These are phyloP conservation scores for Dactylellina cionopaga DNA, from an alignment of 2,329 filamentous ascomycete species.

Conservation along the genomic window DNA sequence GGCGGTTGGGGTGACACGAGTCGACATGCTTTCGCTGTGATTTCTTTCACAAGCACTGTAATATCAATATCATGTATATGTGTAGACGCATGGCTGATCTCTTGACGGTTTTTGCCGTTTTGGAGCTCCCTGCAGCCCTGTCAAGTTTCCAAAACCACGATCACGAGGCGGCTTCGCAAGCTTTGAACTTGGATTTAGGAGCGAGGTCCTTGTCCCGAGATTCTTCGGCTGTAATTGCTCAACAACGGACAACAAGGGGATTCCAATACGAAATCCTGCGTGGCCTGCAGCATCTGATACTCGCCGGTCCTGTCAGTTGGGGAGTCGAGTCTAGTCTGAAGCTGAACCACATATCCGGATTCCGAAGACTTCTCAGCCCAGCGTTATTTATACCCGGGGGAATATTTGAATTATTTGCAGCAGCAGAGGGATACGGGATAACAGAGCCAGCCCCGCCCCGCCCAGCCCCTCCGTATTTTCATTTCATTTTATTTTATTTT, in stretches of 20 bases:
- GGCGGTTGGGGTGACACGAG: too few relatives aligned
- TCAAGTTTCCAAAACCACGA: conserved; percentile 16
- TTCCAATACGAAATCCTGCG: conserved; percentile 10
- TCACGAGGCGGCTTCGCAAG: conserved; percentile 44
- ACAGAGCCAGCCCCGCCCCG: conserved; percentile 9
- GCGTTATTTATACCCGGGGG: too few relatives aligned
- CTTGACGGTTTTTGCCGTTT: conserved; percentile 34
- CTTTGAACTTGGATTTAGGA: background rate
- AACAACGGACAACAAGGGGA: conserved; percentile 2
- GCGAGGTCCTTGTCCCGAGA: background rate
- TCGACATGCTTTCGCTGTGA: too few relatives aligned
- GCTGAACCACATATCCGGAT: conserved; percentile 15
- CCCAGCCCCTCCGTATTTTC: too few relatives aligned
- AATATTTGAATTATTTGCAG: too few relatives aligned
- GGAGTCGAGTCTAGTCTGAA: background rate
- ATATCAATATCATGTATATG: too few relatives aligned
- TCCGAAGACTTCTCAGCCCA: too few relatives aligned
- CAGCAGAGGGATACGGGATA: too few relatives aligned
- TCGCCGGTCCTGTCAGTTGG: conserved; percentile 14
- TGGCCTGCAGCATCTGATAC: conserved; percentile 15
- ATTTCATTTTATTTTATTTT: too few relatives aligned
- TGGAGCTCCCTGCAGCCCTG: conserved; percentile 49
- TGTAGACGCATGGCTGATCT: background rate
- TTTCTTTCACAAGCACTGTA: too few relatives aligned
- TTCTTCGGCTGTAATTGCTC: conserved; percentile 18